Base-by-base conservation (phyloP, 345 rosid genomes). In the Sisymbrium irio region DNA sequence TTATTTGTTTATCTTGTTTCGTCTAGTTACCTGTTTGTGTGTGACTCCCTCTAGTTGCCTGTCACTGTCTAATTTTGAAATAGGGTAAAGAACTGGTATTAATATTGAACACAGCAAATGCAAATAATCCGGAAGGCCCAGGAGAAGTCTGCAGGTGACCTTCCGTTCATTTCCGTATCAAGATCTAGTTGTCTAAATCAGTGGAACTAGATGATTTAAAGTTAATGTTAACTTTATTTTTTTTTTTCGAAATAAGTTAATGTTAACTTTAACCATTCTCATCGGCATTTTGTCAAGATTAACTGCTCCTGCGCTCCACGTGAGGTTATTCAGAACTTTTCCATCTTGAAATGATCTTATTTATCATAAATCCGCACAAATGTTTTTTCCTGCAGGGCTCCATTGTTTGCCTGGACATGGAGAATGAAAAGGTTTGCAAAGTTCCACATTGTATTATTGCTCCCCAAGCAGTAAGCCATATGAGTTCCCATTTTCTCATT, bases 401-500 rank as follows among this genome's bases (percentile, higher is more conserved):
- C 47, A 54, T 83, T 46, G 75, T 83, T 33, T 30, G 67, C 72
- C 62, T 90, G 76, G 81, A 83, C 69, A 72, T 87, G 82, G 93
- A 87, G 76, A 81, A 86, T 55, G 91, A 86, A 69, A 90, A 89
- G 81, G 83, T 80, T 58, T 89, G 98, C 45, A 71, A 50, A 53
- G 77, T 93, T 65, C 91, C 94, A 75, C 90, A 86, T 67, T 73
- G 85, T 1, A 85, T 74, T 32, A 63, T 80, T 28, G 79, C 89
- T 80, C 97, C 96, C 11, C 77, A 90, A 72, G 95, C 97, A 33
- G 91, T 90, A 9, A 88, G 98, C 55, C 86, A 96, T 92, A 81
- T 22, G 3, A 87, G 89, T 69, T 9, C 19, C 40, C 65, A 13
- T 40, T 7, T 39, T 51, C 49, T 49, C 59, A 19, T 35, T n/a